phyloP scores from a whole-genome alignment of 2,329 filamentous ascomycete species.

The Rhinocladiella mackenziei region DNA sequence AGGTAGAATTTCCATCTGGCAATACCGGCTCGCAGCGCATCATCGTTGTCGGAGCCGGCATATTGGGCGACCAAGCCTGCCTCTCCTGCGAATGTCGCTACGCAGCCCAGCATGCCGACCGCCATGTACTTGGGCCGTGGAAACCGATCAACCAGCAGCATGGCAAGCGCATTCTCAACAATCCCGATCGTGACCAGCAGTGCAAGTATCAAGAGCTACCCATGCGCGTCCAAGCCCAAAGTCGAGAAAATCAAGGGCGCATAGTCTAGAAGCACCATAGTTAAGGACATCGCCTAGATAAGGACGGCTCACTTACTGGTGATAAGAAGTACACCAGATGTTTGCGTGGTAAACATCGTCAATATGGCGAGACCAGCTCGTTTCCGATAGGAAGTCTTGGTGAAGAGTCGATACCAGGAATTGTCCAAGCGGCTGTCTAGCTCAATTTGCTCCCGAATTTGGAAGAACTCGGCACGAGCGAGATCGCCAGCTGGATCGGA shows the following conservation, averaged over 20 bases:
- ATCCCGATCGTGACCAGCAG: conserved; percentile 2
- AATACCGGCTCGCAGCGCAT: conserved; percentile 5
- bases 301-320: not conserved
- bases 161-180: not conserved
- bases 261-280: conserved; percentile 2
- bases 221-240: conserved; percentile 3
- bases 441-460: conserved; percentile 20
- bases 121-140: conserved; percentile 4
- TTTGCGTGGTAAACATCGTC: conserved; percentile 3
- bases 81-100: not conserved
- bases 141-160: conserved; percentile 1
- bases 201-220: conserved; percentile 3
- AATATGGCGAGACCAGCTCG: conserved; percentile 1
- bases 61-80: conserved; percentile 2
- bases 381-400: conserved; percentile 2
- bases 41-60: conserved; percentile 23
- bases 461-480: conserved; percentile 40
- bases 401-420: conserved; percentile 1
- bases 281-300: conserved; percentile 1
- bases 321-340: conserved; percentile 3
- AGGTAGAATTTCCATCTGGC: conserved; percentile 37
- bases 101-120: conserved; percentile 6
- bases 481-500: conserved; percentile 37
- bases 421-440: not conserved
- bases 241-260: conserved; percentile 5